A percentile compares a stretch with the other conserved stretches of the same genome.
phyloP scores from a whole-genome alignment of 768 basidiomycete species.

The Phylloporus sp. region DNA sequence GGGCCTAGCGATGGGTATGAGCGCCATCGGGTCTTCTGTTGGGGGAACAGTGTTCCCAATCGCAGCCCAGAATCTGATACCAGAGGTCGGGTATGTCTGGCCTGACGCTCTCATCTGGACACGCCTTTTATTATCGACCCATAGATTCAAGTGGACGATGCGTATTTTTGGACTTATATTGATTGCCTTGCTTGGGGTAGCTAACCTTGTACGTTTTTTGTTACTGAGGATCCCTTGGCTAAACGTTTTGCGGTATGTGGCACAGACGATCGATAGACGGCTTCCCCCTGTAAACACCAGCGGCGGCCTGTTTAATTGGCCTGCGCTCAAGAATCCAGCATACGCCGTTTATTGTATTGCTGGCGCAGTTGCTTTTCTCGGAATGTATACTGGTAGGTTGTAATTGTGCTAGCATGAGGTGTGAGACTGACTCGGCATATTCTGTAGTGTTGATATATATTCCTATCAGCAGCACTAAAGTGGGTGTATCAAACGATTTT shows the following conservation, averaged over 20 bases:
- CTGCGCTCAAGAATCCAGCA: conserved; percentile 42
- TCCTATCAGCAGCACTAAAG: conserved; percentile 48
- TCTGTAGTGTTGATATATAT: conserved; percentile 65
- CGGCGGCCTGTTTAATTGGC: conserved; percentile 57
- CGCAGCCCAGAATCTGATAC: conserved; percentile 50
- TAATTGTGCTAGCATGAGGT: too few species aligned
- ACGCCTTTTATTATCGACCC: not conserved
- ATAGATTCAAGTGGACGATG: conserved; percentile 82
- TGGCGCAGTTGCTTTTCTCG: conserved; percentile 56
- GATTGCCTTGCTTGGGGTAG: conserved; percentile 44
- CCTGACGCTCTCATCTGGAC: not conserved
- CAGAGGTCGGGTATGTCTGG: conserved; percentile 47
- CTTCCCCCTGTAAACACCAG: conserved; percentile 50
- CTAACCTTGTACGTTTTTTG: conserved; percentile 49
- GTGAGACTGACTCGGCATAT: not conserved
- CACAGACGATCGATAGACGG: conserved; percentile 39
- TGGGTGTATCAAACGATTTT: conserved; percentile 48
- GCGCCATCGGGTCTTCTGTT: conserved; percentile 61
- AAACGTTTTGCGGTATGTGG: not conserved
- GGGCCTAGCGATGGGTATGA: conserved; percentile 56
- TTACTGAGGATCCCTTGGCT: too few species aligned
- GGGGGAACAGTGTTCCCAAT: conserved; percentile 72
- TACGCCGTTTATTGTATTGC: conserved; percentile 59
- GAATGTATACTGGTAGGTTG: conserved; percentile 60
- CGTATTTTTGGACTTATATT: conserved; percentile 66